A percentile compares a stretch with the other conserved stretches of the same genome.
Evolutionary conservation across 2,329 filamentous ascomycete genomes (phyloP).

Genomic region (Gyromitra esculenta): DNA sequence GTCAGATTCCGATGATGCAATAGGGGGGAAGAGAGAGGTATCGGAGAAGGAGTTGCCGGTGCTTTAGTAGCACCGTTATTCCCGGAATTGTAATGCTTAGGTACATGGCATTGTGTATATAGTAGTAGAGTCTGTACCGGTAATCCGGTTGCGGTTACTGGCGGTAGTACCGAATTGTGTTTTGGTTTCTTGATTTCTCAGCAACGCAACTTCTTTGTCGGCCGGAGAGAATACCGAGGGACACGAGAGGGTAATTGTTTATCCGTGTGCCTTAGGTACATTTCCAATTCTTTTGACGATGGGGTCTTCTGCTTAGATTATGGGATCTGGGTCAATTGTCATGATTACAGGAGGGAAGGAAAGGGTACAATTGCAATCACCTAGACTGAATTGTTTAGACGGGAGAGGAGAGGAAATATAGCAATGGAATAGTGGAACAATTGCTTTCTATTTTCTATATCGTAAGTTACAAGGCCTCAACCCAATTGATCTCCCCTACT

Average conservation of each 20-base stretch:
- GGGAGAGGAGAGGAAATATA: too few relatives aligned
- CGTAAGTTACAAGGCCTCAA: background rate
- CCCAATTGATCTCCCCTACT: background rate
- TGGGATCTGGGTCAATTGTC: background rate
- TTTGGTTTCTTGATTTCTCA: too few relatives aligned
- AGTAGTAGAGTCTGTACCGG: background rate
- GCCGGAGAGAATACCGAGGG: background rate
- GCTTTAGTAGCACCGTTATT: background rate
- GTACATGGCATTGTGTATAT: too few relatives aligned
- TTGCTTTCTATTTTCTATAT: background rate
- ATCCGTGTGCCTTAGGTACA: background rate
- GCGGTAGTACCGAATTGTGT: background rate
- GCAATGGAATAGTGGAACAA: background rate
- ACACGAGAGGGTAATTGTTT: background rate
- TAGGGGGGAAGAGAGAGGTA: background rate
- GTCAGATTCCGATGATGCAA: conserved; percentile 1
- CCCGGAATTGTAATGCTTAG: conserved; percentile 8
- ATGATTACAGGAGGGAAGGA: background rate
- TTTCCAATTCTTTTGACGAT: background rate
- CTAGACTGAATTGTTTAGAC: background rate
- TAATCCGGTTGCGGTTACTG: background rate
- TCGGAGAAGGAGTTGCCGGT: background rate
- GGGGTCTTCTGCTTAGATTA: background rate
- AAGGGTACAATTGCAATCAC: background rate
- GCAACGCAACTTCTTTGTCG: too few relatives aligned